phyloP scores from a whole-genome alignment of 495 filamentous ascomycete species.

The Penicillium simplicissimum region DNA sequence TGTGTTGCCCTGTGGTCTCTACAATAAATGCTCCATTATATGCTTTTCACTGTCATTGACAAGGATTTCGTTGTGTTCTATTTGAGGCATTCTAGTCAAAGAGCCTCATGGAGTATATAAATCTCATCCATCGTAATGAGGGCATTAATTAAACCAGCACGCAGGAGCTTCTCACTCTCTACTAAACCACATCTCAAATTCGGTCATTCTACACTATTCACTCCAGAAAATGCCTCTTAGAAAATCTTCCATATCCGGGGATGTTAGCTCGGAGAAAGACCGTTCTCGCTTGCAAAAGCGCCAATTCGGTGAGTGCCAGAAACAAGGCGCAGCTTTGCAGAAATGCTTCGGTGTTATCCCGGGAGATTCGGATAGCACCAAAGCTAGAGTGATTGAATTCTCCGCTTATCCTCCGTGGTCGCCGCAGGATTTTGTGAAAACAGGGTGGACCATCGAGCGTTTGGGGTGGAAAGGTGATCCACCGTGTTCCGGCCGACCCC shows the following conservation, averaged over 20 bases:
- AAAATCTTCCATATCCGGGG: neutral
- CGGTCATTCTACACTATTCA: neutral
- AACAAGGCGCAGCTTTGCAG: neutral
- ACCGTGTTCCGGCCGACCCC: neutral
- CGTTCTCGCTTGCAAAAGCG: neutral
- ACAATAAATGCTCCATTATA: neutral
- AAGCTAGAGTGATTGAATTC: neutral
- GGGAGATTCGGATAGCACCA: neutral
- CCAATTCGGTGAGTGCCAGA: neutral
- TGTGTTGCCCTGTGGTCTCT: neutral
- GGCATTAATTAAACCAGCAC: neutral
- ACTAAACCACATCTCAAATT: neutral
- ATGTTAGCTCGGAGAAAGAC: neutral
- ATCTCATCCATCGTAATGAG: neutral
- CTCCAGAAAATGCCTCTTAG: neutral
- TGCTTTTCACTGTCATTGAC: neutral
- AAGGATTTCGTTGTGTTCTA: neutral
- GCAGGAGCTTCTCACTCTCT: neutral
- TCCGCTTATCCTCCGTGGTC: neutral
- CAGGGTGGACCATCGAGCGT: slow-evolving; percentile 3
- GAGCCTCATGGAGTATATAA: neutral
- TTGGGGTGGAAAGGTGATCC: neutral
- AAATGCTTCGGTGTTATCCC: neutral
- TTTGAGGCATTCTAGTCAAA: neutral
- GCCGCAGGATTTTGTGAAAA: neutral